Conservation (phyloP, 2,329 filamentous ascomycete genomes). For the Epicoccum sorghinum region DNA sequence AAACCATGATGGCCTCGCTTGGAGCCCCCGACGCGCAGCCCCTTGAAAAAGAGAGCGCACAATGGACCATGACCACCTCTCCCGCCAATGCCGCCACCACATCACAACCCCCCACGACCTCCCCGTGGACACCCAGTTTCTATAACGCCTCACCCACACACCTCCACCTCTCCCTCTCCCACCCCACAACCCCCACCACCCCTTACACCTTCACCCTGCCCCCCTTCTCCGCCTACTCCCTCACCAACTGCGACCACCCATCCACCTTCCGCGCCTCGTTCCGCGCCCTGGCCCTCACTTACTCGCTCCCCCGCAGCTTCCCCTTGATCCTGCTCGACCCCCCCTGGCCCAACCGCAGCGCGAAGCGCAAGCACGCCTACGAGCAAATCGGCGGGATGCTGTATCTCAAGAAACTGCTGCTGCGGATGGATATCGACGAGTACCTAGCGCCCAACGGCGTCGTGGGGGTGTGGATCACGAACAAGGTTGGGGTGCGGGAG, state of each 20-base stretch:
- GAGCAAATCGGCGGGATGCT: constrained; percentile 53
- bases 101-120: constrained; percentile 10
- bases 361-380: constrained; percentile 63
- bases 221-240: constrained; percentile 56
- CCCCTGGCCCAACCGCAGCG: constrained; percentile 82
- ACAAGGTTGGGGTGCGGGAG: constrained; percentile 65
- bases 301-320: constrained; percentile 60
- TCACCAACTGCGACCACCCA: constrained; percentile 52
- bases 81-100: neutral
- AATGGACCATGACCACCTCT: constrained; percentile 30
- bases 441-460: constrained; percentile 50
- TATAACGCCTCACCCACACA: constrained; percentile 36
- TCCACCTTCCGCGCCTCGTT: constrained; percentile 48
- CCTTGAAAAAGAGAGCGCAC: constrained; percentile 20
- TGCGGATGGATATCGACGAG: constrained; percentile 54
- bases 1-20: constrained; percentile 45
- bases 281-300: constrained; percentile 42
- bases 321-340: constrained; percentile 75
- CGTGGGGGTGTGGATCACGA: constrained; percentile 79
- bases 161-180: constrained; percentile 33
- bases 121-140: constrained; percentile 27
- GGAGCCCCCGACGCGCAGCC: constrained; percentile 30
- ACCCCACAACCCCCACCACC: constrained; percentile 22
- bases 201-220: constrained; percentile 55
- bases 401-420: constrained; percentile 53